Percentiles rank a stretch among this genome's conserved stretches.
phyloP scores from a whole-genome alignment of 1,139 yeast genomes.

The Arxiozyma slooffiae region DNA sequence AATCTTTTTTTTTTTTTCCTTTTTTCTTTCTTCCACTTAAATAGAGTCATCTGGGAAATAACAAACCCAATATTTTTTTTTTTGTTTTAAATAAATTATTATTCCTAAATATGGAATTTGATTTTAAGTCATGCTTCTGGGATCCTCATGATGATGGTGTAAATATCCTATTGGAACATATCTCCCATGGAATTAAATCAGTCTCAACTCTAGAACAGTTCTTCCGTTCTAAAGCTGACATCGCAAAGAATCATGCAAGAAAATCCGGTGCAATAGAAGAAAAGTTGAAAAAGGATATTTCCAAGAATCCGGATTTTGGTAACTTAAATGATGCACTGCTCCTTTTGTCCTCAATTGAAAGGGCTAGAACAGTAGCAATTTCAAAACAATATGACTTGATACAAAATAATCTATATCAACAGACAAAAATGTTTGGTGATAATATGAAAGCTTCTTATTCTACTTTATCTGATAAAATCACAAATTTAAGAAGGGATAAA shows the following conservation, averaged over 20 bases:
- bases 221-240: conserved; percentile 24
- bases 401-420: conserved; percentile 20
- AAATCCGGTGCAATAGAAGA: conserved; percentile 26
- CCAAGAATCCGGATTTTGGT: conserved; percentile 23
- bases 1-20: no score
- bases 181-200: conserved; percentile 24
- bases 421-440: conserved; percentile 19
- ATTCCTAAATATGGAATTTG: conserved; percentile 15
- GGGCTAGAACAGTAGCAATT: conserved; percentile 23
- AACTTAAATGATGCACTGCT: conserved; percentile 14
- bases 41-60: no score
- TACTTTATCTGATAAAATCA: conserved; percentile 75
- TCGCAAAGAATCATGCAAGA: conserved; percentile 29
- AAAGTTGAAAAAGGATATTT: conserved; percentile 18
- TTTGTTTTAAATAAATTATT: no score
- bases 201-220: conserved; percentile 20
- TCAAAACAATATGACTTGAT: conserved; percentile 26
- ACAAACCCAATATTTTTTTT: no score
- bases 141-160: conserved; percentile 30
- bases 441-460: conserved; percentile 37
- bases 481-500: conserved; percentile 33
- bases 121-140: conserved; percentile 29
- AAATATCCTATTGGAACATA: conserved; percentile 22
- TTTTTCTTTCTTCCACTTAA: no score
- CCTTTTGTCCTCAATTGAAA: conserved; percentile 16